A percentile compares a stretch with the other conserved stretches of the same genome.
Conservation (phyloP, 441 rosid genomes). For the Oxalis stricta region DNA sequence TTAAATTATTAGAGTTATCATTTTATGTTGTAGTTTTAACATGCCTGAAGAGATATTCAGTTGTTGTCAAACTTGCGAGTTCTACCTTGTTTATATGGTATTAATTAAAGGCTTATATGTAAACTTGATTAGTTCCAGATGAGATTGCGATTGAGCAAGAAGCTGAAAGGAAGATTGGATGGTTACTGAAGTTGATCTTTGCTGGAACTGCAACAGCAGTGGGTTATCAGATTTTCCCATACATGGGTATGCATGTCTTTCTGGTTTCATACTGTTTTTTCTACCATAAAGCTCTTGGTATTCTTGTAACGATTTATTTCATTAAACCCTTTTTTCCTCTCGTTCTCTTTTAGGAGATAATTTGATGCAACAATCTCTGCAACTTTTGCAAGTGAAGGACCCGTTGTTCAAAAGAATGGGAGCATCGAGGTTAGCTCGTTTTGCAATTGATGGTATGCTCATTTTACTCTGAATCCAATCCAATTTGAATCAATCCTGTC, state of each 20-base stretch:
- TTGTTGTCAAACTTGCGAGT: not conserved
- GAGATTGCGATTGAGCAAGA: slow-evolving; percentile 62
- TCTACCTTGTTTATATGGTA: not conserved
- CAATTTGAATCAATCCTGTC: too few species aligned
- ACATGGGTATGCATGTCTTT: slow-evolving; percentile 80
- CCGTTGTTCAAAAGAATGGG: slow-evolving; percentile 85
- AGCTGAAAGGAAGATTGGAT: slow-evolving; percentile 79
- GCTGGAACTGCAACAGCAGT: slow-evolving; percentile 66
- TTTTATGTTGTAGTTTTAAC: too few species aligned
- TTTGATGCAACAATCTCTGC: slow-evolving; percentile 67
- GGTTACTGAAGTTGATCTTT: slow-evolving; percentile 68
- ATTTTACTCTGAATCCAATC: not conserved
- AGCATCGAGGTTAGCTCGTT: slow-evolving; percentile 79
- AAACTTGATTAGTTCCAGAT: slow-evolving; percentile 22
- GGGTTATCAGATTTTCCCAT: slow-evolving; percentile 78
- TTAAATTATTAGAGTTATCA: too few species aligned
- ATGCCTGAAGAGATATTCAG: not conserved
- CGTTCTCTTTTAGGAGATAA: too few species aligned
- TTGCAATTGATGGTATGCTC: slow-evolving; percentile 57
- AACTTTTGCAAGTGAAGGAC: slow-evolving; percentile 82
- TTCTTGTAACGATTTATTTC: not conserved
- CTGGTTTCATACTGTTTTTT: too few species aligned
- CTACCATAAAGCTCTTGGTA: too few species aligned
- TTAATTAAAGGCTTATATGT: not conserved
- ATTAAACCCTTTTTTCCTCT: slow-evolving; percentile 9